These are phyloP conservation scores for Euphorbia pulcherrima DNA, from an alignment of 345 rosid species.

Conservation along the genomic window DNA sequence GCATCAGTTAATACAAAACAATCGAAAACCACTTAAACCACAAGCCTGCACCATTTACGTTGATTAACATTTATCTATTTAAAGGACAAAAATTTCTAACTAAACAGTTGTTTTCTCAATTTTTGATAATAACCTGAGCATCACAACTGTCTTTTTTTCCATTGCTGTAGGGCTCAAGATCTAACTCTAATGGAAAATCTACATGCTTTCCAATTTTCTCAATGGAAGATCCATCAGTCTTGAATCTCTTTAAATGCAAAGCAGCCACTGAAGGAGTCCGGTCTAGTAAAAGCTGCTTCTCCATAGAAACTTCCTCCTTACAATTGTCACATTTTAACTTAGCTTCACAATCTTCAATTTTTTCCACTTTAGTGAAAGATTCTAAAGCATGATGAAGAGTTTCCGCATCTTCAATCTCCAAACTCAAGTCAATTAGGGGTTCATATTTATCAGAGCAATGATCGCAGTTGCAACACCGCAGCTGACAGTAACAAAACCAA, in stretches of 20 bases:
- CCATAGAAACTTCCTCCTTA: conserved; percentile 54
- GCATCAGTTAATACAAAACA: background rate
- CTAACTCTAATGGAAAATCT: conserved; percentile 72
- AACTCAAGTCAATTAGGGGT: conserved; percentile 58
- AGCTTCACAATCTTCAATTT: conserved; percentile 56
- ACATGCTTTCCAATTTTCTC: conserved; percentile 76
- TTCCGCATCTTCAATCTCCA: conserved; percentile 64
- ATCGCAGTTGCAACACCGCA: conserved; percentile 65
- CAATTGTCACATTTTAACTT: conserved; percentile 68
- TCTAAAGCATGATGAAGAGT: conserved; percentile 55
- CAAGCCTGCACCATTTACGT: background rate
- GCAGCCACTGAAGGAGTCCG: conserved; percentile 60
- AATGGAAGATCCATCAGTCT: conserved; percentile 53
- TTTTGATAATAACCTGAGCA: conserved; percentile 21
- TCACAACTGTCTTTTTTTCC: conserved; percentile 33
- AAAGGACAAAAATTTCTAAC: background rate
- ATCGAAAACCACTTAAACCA: background rate
- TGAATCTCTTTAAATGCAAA: conserved; percentile 88
- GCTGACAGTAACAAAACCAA: conserved; percentile 32
- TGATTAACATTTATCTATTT: background rate
- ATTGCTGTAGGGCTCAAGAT: conserved; percentile 60
- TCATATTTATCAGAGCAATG: conserved; percentile 58
- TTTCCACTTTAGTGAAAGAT: conserved; percentile 73
- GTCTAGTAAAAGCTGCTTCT: conserved; percentile 75
- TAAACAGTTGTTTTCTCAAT: background rate